Percentiles rank a stretch among this genome's conserved stretches.
phyloP scores from a whole-genome alignment of 306 rosid genomes.

The Vachellia pachyceras region DNA sequence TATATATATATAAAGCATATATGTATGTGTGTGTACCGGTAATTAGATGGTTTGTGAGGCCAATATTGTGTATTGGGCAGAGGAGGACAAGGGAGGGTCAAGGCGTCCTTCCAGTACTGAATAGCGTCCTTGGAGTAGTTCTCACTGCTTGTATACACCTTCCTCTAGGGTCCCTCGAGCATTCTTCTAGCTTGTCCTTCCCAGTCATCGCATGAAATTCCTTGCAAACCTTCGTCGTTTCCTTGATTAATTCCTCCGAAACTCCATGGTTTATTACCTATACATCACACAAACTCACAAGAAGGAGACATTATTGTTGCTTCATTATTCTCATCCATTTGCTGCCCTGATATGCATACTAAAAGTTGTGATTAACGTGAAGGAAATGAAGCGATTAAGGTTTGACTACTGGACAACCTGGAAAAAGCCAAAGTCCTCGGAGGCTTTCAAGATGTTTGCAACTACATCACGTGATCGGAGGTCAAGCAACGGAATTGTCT shows the following conservation, averaged over 20 bases:
- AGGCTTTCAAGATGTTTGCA: slow-evolving; percentile 53
- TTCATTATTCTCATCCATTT: no score
- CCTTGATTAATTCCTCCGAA: slow-evolving; percentile 47
- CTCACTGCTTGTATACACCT: slow-evolving; percentile 69
- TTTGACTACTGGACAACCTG: slow-evolving; percentile 49
- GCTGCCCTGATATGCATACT: no score
- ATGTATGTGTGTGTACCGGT: slow-evolving; percentile 50
- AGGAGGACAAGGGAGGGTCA: slow-evolving; percentile 67
- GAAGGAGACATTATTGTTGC: no score
- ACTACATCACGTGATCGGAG: slow-evolving; percentile 34
- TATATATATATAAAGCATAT: background rate
- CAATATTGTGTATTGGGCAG: slow-evolving; percentile 56
- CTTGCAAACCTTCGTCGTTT: slow-evolving; percentile 48
- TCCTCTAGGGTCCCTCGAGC: slow-evolving; percentile 60
- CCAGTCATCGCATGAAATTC: slow-evolving; percentile 72
- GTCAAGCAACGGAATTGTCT: slow-evolving; percentile 61
- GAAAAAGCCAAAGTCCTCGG: slow-evolving; percentile 68
- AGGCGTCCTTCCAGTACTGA: slow-evolving; percentile 75
- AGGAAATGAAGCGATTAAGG: no score
- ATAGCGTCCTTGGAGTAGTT: slow-evolving; percentile 45
- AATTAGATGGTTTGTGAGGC: slow-evolving; percentile 69
- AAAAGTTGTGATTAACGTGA: background rate
- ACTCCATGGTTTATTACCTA: slow-evolving; percentile 84
- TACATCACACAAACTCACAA: no score
- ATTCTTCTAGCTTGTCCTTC: slow-evolving; percentile 62